Conservation (phyloP, 2,329 filamentous ascomycete genomes). For the Celoporthe dispersa region DNA sequence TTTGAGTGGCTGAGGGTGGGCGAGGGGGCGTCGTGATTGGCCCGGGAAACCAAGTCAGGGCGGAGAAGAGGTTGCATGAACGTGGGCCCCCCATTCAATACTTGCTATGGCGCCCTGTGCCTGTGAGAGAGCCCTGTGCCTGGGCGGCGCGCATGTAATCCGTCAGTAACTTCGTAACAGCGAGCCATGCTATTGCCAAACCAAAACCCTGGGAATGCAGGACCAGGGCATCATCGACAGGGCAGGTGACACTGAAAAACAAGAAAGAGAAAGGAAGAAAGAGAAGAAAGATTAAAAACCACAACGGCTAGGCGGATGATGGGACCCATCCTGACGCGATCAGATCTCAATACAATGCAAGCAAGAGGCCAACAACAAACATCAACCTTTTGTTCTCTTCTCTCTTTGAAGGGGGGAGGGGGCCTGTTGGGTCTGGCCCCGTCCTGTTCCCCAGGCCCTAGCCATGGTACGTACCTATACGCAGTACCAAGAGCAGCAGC, state of each 20-base stretch:
- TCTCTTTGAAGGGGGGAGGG: not conserved
- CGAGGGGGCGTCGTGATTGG: constrained; percentile 4
- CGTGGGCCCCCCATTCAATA: not conserved
- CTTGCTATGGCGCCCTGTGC: not conserved
- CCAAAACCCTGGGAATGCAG: not conserved
- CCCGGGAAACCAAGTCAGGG: constrained; percentile 8
- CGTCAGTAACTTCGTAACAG: not conserved
- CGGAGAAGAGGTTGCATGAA: constrained; percentile 2
- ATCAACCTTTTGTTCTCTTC: not conserved
- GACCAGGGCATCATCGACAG: not conserved
- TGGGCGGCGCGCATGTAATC: not conserved
- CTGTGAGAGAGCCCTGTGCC: not conserved
- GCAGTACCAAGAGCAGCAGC: not conserved
- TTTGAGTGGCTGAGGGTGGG: constrained; percentile 17
- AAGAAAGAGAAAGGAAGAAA: too few species aligned
- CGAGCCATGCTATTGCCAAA: constrained; percentile 1
- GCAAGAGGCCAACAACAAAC: not conserved
- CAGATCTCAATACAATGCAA: not conserved
- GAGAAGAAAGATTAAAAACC: too few species aligned
- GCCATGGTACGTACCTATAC: not conserved
- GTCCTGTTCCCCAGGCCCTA: not conserved
- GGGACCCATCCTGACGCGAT: not conserved
- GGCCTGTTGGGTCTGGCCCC: not conserved
- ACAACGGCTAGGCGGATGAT: not conserved
- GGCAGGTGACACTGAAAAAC: not conserved